Evolutionary conservation across 306 rosid genomes (phyloP).

Genomic region (Rosa lucieae): DNA sequence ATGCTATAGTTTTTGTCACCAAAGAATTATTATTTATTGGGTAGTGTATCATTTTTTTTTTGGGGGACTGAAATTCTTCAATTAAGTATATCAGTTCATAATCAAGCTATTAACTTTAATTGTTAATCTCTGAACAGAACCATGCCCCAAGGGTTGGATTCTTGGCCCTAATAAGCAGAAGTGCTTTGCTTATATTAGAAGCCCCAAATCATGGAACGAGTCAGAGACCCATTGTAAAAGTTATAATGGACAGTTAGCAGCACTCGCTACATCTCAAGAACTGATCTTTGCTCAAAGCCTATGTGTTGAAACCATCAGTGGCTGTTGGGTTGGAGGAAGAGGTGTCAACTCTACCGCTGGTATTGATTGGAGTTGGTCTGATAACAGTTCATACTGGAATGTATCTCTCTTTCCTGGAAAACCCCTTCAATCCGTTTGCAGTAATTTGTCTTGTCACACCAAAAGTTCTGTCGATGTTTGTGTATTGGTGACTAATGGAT

Average conservation of each 20-base stretch:
- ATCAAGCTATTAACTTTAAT: conserved; percentile 16
- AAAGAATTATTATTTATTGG: background rate
- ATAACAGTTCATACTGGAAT: conserved; percentile 64
- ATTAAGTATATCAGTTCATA: conserved; percentile 9
- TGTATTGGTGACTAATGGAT: conserved; percentile 47
- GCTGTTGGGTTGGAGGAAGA: conserved; percentile 94
- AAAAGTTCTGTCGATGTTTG: conserved; percentile 48
- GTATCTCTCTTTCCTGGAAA: conserved; percentile 42
- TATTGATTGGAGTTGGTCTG: conserved; percentile 79
- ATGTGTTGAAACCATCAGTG: conserved; percentile 41
- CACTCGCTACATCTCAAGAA: conserved; percentile 54
- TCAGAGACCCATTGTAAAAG: conserved; percentile 64
- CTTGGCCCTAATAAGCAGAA: conserved; percentile 51
- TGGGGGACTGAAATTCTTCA: background rate
- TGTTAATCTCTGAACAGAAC: conserved; percentile 42
- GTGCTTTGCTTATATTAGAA: conserved; percentile 56
- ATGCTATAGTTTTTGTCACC: background rate
- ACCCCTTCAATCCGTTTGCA: conserved; percentile 45
- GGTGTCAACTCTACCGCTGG: conserved; percentile 47
- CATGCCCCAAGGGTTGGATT: conserved; percentile 74
- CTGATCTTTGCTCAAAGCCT: conserved; percentile 53
- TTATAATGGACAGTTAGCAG: conserved; percentile 74
- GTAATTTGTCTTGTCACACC: conserved; percentile 41
- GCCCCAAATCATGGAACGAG: conserved; percentile 68
- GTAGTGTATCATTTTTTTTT: no score